A percentile compares a stretch with the other conserved stretches of the same genome.
These are phyloP conservation scores for Curvularia lunata DNA, from an alignment of 2,329 filamentous ascomycete genomes.

Conservation along the genomic window DNA sequence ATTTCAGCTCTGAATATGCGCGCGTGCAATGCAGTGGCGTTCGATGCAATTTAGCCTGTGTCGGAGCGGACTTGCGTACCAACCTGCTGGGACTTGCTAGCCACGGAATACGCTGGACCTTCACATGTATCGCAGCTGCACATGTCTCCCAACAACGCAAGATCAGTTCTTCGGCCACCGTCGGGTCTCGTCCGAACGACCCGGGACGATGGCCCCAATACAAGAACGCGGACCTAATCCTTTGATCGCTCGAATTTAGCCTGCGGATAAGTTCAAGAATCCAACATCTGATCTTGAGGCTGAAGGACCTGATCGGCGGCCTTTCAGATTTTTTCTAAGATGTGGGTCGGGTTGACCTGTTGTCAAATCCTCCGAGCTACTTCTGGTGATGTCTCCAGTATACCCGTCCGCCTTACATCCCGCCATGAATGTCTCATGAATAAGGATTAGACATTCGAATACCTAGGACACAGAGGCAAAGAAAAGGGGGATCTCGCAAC, in stretches of 20 bases:
- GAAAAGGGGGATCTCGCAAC: neutral
- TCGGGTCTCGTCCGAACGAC: neutral
- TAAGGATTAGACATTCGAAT: neutral
- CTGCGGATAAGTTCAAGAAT: neutral
- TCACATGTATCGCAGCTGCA: neutral
- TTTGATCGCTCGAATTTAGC: neutral
- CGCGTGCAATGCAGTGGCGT: neutral
- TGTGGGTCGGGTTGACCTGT: neutral
- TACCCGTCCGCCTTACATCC: neutral
- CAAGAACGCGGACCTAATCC: neutral
- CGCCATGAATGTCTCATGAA: neutral
- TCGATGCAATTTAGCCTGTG: neutral
- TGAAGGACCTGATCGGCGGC: neutral
- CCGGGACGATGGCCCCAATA: neutral
- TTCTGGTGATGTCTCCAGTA: neutral
- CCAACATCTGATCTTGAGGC: conserved; percentile 1
- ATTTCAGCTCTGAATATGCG: neutral
- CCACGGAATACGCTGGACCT: neutral
- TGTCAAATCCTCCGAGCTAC: neutral
- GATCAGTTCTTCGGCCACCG: neutral
- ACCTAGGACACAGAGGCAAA: neutral
- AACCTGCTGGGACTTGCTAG: neutral
- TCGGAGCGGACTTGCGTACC: neutral
- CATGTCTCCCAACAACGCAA: neutral
- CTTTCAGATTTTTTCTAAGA: neutral